Evolutionary conservation across 1,139 yeast genomes (phyloP).

Genomic region (Geotrichum citri-aurantii): DNA sequence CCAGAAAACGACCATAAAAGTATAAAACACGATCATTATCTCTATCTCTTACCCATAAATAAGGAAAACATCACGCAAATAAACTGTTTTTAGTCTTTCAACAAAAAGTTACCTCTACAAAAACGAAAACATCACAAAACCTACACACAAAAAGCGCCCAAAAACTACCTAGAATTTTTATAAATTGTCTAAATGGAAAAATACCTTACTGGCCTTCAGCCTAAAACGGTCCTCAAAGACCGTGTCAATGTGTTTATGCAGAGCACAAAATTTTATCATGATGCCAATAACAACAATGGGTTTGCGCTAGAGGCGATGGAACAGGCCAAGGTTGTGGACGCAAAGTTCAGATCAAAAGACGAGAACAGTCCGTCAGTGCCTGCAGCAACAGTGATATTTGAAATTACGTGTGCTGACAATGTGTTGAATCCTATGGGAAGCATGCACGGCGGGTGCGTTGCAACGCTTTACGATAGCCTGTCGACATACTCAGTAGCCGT

Average conservation of each 20-base stretch:
- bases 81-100: too few species aligned
- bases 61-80: neutral
- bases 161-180: neutral
- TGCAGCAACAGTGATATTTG: constrained; percentile 1
- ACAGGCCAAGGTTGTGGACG: constrained; percentile 17
- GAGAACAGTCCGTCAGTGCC: neutral
- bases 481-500: constrained; percentile 28
- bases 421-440: constrained; percentile 11
- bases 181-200: neutral
- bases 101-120: too few species aligned
- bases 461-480: constrained; percentile 30
- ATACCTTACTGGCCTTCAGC: neutral
- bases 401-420: constrained; percentile 1
- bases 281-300: neutral
- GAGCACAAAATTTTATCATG: neutral
- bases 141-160: too few species aligned
- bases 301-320: neutral
- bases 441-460: constrained; percentile 36
- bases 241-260: constrained; percentile 3
- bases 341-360: constrained; percentile 21
- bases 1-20: neutral
- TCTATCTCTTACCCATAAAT: neutral
- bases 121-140: too few species aligned
- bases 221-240: constrained; percentile 3
- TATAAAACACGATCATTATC: neutral